Evolutionary conservation across 495 filamentous ascomycete species (phyloP).

Genomic region (Podospora comata): DNA sequence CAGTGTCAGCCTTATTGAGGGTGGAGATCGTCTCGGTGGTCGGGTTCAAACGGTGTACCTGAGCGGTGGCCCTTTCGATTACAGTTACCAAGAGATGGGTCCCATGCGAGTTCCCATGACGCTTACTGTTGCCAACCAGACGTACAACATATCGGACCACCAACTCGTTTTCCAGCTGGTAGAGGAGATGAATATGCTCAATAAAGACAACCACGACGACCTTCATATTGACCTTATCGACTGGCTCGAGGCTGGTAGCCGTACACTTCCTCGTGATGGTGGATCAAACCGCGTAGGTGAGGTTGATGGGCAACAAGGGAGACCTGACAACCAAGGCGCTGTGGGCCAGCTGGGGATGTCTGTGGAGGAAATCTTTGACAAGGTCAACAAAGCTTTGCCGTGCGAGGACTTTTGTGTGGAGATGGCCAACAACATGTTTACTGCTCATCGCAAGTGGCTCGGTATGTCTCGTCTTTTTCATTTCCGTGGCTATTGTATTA

Average conservation of each 20-base stretch:
- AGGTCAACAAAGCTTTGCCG: conserved; percentile 9
- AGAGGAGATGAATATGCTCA: conserved; percentile 55
- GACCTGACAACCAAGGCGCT: neutral
- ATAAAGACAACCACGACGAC: conserved; percentile 46
- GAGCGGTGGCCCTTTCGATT: conserved; percentile 57
- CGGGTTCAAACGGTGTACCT: conserved; percentile 63
- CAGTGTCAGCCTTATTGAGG: conserved; percentile 42
- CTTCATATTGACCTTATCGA: conserved; percentile 56
- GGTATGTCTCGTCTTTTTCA: conserved; percentile 2
- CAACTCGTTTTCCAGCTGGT: conserved; percentile 63
- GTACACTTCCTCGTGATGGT: neutral
- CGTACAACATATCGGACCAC: conserved; percentile 55
- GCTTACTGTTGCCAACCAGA: conserved; percentile 52
- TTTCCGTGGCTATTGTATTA: neutral
- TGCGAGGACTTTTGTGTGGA: conserved; percentile 35
- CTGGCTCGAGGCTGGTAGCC: conserved; percentile 3
- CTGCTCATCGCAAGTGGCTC: conserved; percentile 55
- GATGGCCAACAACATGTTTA: conserved; percentile 59
- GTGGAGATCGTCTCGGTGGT: conserved; percentile 41
- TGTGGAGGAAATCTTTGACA: conserved; percentile 7
- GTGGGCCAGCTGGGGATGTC: neutral
- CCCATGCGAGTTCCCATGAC: conserved; percentile 64
- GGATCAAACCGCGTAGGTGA: conserved; percentile 4
- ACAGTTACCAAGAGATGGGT: conserved; percentile 75
- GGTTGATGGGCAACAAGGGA: neutral